Evolutionary conservation across 352 stramenopile genomes (phyloP), one percentile per base, ranked within the genome.

Genomic region (Pythium rishiriense): DNA sequence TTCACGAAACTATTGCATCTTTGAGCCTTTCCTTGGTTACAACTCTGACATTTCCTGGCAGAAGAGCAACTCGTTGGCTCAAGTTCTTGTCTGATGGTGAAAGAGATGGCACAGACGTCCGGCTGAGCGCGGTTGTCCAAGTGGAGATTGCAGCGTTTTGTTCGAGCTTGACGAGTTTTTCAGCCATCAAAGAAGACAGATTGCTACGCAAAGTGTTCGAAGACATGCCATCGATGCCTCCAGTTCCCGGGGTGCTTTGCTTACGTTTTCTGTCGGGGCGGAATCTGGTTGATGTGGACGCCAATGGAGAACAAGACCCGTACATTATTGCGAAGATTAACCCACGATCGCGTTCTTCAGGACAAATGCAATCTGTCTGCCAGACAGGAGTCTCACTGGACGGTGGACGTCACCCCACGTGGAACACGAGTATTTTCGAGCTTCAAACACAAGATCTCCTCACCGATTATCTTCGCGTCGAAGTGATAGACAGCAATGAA

Each of bases 401-500:
- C 48, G 73, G 75, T 4, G 78, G 75, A 15, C 66, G 73, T 10
- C 78, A 87, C 70, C 78, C 78, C 0, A 68, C 72, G 26, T 87
- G 75, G 78, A 79, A 84, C 46, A 82, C 78, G 12, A 46, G 62
- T 8, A 64, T 83, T 24, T 84, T 70, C 35, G 47, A 76, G 31
- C 24, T 87, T 8, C 43, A 50, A 14, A 33, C 60, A 0, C 47
- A 71, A 33, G 73, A 87, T 48, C 39, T 75, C 0, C 33, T 62
- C 22, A 80, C 74, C 0, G 75, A 78, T 14, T 69, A 72, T 22
- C 19, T 87, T n/a, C 67, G 66, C 6, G 37, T 87, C n/a, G 71
- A 78, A 31, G 78, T 83, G 0, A 43, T 87, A 3, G 78, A 87
- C 54, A 82, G 70, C 41, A 83, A 83, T 52, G 73, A 84, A 72